These are phyloP conservation scores for Tetradesmus obliquus DNA, from an alignment of 139 green algal genomes.

Conservation along the genomic window DNA sequence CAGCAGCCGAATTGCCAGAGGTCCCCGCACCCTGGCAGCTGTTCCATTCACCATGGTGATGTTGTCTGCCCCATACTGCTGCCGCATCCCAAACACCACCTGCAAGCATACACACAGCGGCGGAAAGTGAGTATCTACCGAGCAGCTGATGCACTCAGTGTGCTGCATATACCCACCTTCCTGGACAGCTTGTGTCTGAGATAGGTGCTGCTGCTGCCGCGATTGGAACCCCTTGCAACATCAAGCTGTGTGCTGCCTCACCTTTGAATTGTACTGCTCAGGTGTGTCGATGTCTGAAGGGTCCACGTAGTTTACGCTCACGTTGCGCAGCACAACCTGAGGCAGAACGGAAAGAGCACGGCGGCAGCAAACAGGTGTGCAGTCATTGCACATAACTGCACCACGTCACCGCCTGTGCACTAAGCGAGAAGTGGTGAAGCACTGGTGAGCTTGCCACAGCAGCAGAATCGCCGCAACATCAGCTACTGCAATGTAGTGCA, in stretches of 20 bases:
- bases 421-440: too few species aligned
- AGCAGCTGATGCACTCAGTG: too few species aligned
- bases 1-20: background rate
- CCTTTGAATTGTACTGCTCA: background rate
- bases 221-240: too few species aligned
- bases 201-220: background rate
- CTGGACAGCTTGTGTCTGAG: background rate
- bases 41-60: background rate
- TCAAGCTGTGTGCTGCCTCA: background rate
- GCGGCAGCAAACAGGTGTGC: background rate
- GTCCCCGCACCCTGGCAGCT: background rate
- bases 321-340: slow-evolving; percentile 1
- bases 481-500: background rate
- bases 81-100: slow-evolving; percentile 4
- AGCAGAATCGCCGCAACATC: too few species aligned
- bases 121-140: too few species aligned
- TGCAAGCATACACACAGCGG: background rate
- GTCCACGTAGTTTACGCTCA: background rate
- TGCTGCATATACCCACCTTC: too few species aligned
- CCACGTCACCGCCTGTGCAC: too few species aligned
- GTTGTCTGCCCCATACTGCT: background rate
- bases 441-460: too few species aligned
- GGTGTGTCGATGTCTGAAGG: background rate
- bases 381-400: too few species aligned
- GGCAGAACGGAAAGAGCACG: background rate